Evolutionary conservation across 164 flowering plant genomes (phyloP).

Genomic region (Taxillus chinensis): DNA sequence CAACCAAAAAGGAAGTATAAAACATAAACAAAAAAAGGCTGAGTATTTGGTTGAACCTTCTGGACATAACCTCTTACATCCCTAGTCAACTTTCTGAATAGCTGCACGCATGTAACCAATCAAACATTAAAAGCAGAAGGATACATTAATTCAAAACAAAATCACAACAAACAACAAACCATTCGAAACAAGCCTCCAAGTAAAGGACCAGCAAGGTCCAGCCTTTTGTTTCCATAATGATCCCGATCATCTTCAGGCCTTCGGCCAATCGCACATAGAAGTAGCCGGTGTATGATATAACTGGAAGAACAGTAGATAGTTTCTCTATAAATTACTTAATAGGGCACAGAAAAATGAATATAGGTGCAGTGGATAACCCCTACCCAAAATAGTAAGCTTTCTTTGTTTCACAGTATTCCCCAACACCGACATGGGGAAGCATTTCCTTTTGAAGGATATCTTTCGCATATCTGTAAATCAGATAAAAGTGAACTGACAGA

Average conservation of each 20-base stretch:
- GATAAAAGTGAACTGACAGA: not conserved
- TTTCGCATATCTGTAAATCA: constrained; percentile 63
- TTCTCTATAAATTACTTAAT: not conserved
- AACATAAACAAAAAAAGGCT: not conserved
- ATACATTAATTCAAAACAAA: not conserved
- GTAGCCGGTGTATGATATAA: constrained; percentile 88
- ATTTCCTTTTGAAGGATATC: constrained; percentile 97
- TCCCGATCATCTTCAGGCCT: constrained; percentile 98
- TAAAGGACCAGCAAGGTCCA: constrained; percentile 98
- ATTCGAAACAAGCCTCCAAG: constrained; percentile 92
- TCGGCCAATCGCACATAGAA: constrained; percentile 89
- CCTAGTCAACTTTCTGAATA: constrained; percentile 93
- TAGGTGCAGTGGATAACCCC: not conserved
- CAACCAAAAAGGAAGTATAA: not conserved
- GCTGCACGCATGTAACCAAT: constrained; percentile 34
- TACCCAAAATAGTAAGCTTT: constrained; percentile 98
- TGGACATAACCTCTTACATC: constrained; percentile 92
- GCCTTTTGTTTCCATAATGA: constrained; percentile 96
- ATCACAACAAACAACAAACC: constrained; percentile 30
- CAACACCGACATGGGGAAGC: constrained; percentile 98
- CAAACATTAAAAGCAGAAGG: not conserved
- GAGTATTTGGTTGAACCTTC: constrained; percentile 38
- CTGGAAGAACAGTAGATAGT: constrained; percentile 22
- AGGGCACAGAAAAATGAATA: constrained; percentile 2
- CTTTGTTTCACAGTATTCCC: constrained; percentile 94